phyloP scores from a whole-genome alignment of 495 filamentous ascomycete genomes.

The Neurospora sp. region DNA sequence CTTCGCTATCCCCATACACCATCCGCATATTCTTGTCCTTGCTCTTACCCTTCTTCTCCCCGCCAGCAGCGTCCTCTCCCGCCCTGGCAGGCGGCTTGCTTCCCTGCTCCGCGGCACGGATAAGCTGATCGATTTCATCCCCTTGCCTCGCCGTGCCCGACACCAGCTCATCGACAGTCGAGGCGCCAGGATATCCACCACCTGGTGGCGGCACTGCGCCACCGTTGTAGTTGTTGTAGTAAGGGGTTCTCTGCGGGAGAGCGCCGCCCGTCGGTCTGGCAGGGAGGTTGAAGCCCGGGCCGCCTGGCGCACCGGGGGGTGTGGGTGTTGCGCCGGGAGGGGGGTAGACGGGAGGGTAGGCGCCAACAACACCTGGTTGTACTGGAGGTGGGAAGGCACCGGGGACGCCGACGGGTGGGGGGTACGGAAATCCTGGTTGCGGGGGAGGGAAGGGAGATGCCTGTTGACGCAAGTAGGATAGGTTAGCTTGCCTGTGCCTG shows the following conservation, averaged over 20 bases:
- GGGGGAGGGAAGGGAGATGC: slow-evolving; percentile 34
- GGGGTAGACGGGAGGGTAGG: slow-evolving; percentile 23
- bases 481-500: neutral
- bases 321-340: slow-evolving; percentile 7
- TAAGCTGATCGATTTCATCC: slow-evolving; percentile 46
- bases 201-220: slow-evolving; percentile 3
- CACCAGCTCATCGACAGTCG: slow-evolving; percentile 55
- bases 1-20: slow-evolving; percentile 67
- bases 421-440: slow-evolving; percentile 27
- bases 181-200: slow-evolving; percentile 9
- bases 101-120: slow-evolving; percentile 47
- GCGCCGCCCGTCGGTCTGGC: slow-evolving; percentile 27
- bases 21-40: slow-evolving; percentile 61
- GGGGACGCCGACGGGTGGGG: slow-evolving; percentile 3
- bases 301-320: neutral
- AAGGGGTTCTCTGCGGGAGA: slow-evolving; percentile 27
- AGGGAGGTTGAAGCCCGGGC: slow-evolving; percentile 25
- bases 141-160: slow-evolving; percentile 34
- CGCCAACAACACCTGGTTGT: slow-evolving; percentile 18
- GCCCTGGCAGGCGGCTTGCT: slow-evolving; percentile 39
- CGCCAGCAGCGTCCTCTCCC: slow-evolving; percentile 28
- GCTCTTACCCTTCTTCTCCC: slow-evolving; percentile 63
- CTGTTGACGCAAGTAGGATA: slow-evolving; percentile 9
- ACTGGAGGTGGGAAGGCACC: slow-evolving; percentile 21
- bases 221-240: slow-evolving; percentile 11